Percentiles rank a stretch among this genome's conserved stretches.
Evolutionary conservation across 2,329 filamentous ascomycete genomes (phyloP).

Genomic region (Neoascochyta sp.): DNA sequence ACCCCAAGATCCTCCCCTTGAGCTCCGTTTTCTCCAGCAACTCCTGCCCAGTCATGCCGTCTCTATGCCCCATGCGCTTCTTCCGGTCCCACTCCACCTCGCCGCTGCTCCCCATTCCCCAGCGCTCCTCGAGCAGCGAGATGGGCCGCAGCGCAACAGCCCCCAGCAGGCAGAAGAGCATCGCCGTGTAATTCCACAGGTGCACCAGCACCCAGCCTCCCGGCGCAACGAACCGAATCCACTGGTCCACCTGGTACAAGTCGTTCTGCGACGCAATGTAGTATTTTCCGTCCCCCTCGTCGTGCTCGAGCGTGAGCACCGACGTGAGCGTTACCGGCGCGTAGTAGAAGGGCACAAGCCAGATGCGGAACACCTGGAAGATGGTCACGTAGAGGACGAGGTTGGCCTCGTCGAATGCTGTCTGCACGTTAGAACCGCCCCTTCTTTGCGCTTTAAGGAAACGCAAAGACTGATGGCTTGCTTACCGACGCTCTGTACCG

Average conservation of each 20-base stretch:
- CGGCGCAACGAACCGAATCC: constrained; percentile 65
- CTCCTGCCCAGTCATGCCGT: constrained; percentile 11
- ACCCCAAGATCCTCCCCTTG: constrained; percentile 12
- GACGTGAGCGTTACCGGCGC: constrained; percentile 65
- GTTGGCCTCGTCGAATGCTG: constrained; percentile 65
- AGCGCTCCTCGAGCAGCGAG: constrained; percentile 23
- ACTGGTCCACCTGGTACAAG: constrained; percentile 73
- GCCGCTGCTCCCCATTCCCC: constrained; percentile 8
- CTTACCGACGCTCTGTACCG: constrained; percentile 59
- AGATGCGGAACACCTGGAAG: constrained; percentile 71
- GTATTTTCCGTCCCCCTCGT: constrained; percentile 51
- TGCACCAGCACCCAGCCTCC: constrained; percentile 57
- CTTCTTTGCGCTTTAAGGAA: not conserved
- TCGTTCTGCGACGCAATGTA: constrained; percentile 76
- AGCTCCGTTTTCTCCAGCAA: constrained; percentile 10
- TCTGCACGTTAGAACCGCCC: not conserved
- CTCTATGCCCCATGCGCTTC: constrained; percentile 6
- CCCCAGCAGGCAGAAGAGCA: constrained; percentile 61
- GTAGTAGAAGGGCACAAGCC: constrained; percentile 71
- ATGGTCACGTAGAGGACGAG: constrained; percentile 70
- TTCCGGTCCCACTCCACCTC: constrained; percentile 5
- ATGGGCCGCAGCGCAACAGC: constrained; percentile 51
- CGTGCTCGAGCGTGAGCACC: constrained; percentile 59
- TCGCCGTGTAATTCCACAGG: constrained; percentile 62
- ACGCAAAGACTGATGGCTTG: too few species aligned